These are phyloP conservation scores for Pestalotiopsis sp. DNA, from an alignment of 2,329 filamentous ascomycete species.

Conservation along the genomic window DNA sequence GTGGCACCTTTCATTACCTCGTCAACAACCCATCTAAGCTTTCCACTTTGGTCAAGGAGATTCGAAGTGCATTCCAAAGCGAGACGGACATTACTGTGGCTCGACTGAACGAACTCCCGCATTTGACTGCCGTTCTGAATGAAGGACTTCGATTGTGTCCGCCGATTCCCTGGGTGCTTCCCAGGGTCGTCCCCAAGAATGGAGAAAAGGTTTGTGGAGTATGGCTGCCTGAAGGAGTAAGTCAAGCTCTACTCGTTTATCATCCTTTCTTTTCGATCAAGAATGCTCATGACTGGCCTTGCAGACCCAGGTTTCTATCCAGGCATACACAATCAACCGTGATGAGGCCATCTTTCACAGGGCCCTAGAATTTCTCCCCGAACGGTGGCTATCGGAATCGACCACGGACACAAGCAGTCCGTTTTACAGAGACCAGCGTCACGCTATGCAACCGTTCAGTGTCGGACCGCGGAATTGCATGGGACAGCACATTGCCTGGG, in stretches of 20 bases:
- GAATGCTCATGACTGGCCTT: background rate
- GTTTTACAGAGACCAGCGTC: conserved; percentile 17
- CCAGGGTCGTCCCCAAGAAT: background rate
- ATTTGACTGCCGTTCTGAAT: background rate
- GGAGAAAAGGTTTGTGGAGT: background rate
- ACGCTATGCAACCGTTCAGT: conserved; percentile 20
- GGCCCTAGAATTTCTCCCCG: background rate
- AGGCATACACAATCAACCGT: background rate
- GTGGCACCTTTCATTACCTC: background rate
- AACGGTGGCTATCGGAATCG: background rate
- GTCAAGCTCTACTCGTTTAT: background rate
- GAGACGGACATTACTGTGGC: background rate
- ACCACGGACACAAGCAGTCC: no score
- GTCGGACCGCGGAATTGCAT: conserved; percentile 21
- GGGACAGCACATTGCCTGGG: conserved; percentile 31
- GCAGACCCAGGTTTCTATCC: background rate
- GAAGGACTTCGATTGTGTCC: conserved; percentile 12
- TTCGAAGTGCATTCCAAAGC: background rate
- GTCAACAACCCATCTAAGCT: background rate
- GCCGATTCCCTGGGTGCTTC: background rate
- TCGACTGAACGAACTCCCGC: background rate
- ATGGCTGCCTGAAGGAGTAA: conserved; percentile 4
- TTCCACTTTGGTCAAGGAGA: background rate
- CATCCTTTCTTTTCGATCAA: background rate
- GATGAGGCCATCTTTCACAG: background rate